Base-by-base conservation (phyloP, 352 stramenopile species). In the Pythium aphanidermatum region DNA sequence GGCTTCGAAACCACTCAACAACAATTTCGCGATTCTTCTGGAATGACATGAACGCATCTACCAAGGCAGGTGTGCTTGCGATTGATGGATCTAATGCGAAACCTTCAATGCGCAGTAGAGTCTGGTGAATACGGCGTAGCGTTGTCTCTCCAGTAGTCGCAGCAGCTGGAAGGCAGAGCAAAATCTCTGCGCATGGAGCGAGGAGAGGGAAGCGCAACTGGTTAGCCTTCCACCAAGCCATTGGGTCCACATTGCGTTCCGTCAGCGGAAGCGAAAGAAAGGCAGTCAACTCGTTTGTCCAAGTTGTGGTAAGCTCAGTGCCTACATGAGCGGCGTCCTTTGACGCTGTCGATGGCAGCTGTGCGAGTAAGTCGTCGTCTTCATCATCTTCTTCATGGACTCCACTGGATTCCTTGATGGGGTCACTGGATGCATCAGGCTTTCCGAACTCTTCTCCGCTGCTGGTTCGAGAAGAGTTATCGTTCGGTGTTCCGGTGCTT, bases 21-120 rank as follows among this genome's bases (percentile, higher is more conserved):
- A 71, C 79, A 31, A 70, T 80, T 17, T 80, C 56, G 51, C 83
- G 83, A 63, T 92, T 92, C 60, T 82, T 82, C 52, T 92, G 79
- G 53, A 92, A 92, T 58, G 70, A 83, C 32, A 92, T 28, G 43
- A 83, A 86, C 38, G 74, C 72, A 41, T 89, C 74, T n/a, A 85
- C 45, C 28, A 92, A 61, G 6, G 62, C 63, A 21, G 68, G 66
- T 39, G 65, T 82, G 17, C 58, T 68, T 12, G 68, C 62, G 34
- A 88, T 60, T n/a, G 50, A 46, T 9, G 50, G 53, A 29, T 85
- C 70, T 3, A 63, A 63, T 3, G 49, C 46, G 26, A 54, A 53
- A 2, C 72, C 71, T 45, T 79, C 73, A 16, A 72, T 78, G 23
- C 77, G 74, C 20, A 79, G 50, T 43, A 90, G 59, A 27, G 86